phyloP scores from a whole-genome alignment of 129 eudicot species.

The Pseudognaphalium luteoalbum region DNA sequence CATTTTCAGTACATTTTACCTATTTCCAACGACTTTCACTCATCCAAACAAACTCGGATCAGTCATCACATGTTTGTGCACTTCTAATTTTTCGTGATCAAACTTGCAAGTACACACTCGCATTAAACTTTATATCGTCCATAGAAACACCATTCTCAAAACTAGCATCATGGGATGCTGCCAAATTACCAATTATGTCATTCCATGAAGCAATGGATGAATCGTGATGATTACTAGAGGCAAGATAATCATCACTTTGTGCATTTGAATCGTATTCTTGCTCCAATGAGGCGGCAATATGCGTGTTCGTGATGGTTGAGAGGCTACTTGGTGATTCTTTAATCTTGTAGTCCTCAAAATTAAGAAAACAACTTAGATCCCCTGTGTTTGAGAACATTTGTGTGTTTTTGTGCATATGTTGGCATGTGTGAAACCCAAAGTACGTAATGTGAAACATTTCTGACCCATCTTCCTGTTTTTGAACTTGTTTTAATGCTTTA shows the following conservation, averaged over 20 bases:
- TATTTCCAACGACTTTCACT: background rate
- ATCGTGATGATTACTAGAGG: background rate
- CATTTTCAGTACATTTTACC: background rate
- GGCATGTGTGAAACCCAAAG: constrained; percentile 56
- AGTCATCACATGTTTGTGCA: background rate
- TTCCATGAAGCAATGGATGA: constrained; percentile 19
- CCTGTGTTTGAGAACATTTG: constrained; percentile 17
- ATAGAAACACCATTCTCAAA: background rate
- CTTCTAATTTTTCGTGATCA: background rate
- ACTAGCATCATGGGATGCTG: background rate
- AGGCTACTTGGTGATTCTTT: constrained; percentile 24
- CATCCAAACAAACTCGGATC: background rate
- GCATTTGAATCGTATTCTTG: constrained; percentile 31
- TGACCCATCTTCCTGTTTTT: constrained; percentile 44
- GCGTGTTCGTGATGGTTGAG: constrained; percentile 26
- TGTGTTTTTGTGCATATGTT: constrained; percentile 4
- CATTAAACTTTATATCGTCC: constrained; percentile 19
- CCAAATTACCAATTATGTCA: constrained; percentile 19
- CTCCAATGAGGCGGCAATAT: constrained; percentile 15
- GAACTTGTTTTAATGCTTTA: constrained; percentile 62
- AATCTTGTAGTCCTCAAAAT: constrained; percentile 15
- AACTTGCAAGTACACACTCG: constrained; percentile 11
- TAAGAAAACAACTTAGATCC: constrained; percentile 6
- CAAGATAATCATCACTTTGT: constrained; percentile 10
- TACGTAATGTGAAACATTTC: constrained; percentile 48